phyloP scores from a whole-genome alignment of 1,139 yeast genomes.

The Saccharomycopsis hybrid region DNA sequence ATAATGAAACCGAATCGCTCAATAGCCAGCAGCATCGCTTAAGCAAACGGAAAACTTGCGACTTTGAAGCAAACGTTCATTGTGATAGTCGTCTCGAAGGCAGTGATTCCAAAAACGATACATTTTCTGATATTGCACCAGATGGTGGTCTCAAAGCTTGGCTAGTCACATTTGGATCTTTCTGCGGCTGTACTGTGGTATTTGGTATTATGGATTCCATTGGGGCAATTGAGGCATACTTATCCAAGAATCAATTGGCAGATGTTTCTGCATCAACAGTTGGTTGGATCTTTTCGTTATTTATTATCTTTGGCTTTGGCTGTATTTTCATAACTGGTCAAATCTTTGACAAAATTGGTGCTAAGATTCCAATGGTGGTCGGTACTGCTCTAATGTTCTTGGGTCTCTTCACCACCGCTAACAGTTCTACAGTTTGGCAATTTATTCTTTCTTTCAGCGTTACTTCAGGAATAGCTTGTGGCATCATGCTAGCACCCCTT shows the following conservation, averaged over 20 bases:
- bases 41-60: too few relatives aligned
- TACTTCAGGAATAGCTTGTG: slow-evolving; percentile 49
- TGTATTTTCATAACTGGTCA: slow-evolving; percentile 59
- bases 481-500: slow-evolving; percentile 52
- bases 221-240: slow-evolving; percentile 57
- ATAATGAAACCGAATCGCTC: too few relatives aligned
- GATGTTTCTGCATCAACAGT: slow-evolving; percentile 38
- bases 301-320: slow-evolving; percentile 48
- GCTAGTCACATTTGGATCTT: slow-evolving; percentile 54
- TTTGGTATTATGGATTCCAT: slow-evolving; percentile 55
- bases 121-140: background rate
- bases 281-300: slow-evolving; percentile 61
- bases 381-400: slow-evolving; percentile 43
- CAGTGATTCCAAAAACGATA: background rate
- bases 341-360: slow-evolving; percentile 51
- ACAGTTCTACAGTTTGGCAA: slow-evolving; percentile 47
- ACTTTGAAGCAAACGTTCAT: too few relatives aligned
- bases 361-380: slow-evolving; percentile 36
- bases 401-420: slow-evolving; percentile 49
- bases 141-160: slow-evolving; percentile 51
- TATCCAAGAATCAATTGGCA: slow-evolving; percentile 43
- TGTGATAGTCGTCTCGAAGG: too few relatives aligned
- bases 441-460: slow-evolving; percentile 54
- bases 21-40: too few relatives aligned
- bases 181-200: slow-evolving; percentile 50